Percentiles rank a stretch among this genome's conserved stretches.
These are phyloP conservation scores for Diaporthe batatas DNA, from an alignment of 2,329 filamentous ascomycete species.

Conservation along the genomic window DNA sequence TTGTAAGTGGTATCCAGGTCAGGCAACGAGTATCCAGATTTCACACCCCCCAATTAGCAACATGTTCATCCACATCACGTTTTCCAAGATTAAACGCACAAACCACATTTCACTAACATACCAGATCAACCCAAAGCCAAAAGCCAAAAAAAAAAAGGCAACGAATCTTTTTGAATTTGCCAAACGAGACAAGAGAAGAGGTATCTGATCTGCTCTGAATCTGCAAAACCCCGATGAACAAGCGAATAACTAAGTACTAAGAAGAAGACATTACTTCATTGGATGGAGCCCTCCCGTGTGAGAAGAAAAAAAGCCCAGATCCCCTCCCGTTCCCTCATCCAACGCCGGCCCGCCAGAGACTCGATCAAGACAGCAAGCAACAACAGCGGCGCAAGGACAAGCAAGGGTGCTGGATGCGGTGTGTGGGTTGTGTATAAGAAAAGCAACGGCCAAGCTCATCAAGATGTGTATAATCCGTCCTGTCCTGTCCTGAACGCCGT, in stretches of 20 bases:
- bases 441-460: slow-evolving; percentile 13
- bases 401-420: background rate
- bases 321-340: background rate
- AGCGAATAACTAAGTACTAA: background rate
- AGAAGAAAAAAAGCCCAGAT: background rate
- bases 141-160: background rate
- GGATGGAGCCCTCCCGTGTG: background rate
- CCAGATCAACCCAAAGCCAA: background rate
- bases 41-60: too few relatives aligned
- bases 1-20: too few relatives aligned
- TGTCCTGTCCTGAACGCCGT: slow-evolving; percentile 22
- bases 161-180: slow-evolving; percentile 1
- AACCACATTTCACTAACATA: too few relatives aligned
- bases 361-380: slow-evolving; percentile 10
- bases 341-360: slow-evolving; percentile 28
- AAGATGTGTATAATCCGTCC: slow-evolving; percentile 25
- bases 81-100: too few relatives aligned
- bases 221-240: background rate
- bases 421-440: background rate
- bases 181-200: background rate
- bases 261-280: slow-evolving; percentile 26
- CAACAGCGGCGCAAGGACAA: background rate
- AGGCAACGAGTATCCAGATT: too few relatives aligned
- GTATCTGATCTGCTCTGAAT: slow-evolving; percentile 2
- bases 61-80: background rate